Evolutionary conservation across 345 rosid species (phyloP), one percentile per base, ranked within the genome.

Genomic region (Hibiscus mutabilis): DNA sequence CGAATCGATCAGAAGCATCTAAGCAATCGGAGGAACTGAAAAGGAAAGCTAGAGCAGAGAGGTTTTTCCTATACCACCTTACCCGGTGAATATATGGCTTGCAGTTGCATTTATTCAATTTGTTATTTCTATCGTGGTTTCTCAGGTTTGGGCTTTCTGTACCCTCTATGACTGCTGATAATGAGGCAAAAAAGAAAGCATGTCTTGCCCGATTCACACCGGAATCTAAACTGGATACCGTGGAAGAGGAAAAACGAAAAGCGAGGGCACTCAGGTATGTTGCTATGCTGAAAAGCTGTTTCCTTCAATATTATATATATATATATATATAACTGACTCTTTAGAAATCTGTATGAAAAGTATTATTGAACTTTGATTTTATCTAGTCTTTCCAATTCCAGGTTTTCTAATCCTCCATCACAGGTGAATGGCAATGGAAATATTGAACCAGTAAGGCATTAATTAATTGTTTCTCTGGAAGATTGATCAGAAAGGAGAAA

Each of bases 11-110:
- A 24, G 94, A 79, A 16, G 82, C 64, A 60, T 57, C 77, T 61
- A 89, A 87, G 77, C 85, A 84, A 60, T 81, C 91, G 0, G 99
- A 92, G 82, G 94, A 87, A 66, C 70, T 84, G 77, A 95, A 92
- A 83, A 90, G 96, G 78, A 95, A 89, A 79, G 92, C 97, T 71
- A 82, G 99, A 79, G 97, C 96, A 69, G 97, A 92, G 82, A 92
- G 99, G 99, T 95, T 66, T 66, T 52, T 42, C 37, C 13, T 3
- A n/a, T n/a, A 29, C 16, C 64, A 35, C 25, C 21, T 29, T 12
- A 27, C 24, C 53, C 47, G 5, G 25, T 42, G 21, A 29, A 67
- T 31, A 0, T 19, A 40, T 70, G 13, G 46, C 60, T 60, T 71
- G 46, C 9, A 59, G 16, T 66, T 61, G 40, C 60, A 21, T 14